phyloP scores from a whole-genome alignment of 2,329 filamentous ascomycete species.

The Seiridium cupressi region DNA sequence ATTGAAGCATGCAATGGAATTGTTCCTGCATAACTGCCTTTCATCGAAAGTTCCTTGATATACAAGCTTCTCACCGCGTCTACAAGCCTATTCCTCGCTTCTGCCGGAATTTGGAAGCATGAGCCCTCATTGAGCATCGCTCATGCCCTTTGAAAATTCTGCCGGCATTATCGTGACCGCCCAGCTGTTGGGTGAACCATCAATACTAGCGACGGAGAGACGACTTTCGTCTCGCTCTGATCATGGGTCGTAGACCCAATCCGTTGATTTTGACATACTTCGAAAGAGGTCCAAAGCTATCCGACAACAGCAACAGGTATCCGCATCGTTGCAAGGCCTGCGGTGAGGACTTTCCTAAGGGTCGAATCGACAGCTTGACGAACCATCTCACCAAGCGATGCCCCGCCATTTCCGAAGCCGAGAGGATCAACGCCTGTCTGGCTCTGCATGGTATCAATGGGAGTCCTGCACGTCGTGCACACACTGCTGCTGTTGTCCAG shows the following conservation, averaged over 20 bases:
- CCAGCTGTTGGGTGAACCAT: background rate
- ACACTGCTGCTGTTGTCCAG: background rate
- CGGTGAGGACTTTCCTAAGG: slow-evolving; percentile 86
- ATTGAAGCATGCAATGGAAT: background rate
- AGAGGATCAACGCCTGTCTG: slow-evolving; percentile 72
- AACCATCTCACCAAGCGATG: slow-evolving; percentile 86
- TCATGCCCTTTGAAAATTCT: slow-evolving; percentile 2
- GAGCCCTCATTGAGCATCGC: background rate
- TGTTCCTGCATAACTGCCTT: no score
- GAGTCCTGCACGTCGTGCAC: slow-evolving; percentile 25
- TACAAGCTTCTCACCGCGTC: background rate
- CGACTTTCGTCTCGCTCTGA: slow-evolving; percentile 9
- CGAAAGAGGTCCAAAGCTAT: slow-evolving; percentile 79
- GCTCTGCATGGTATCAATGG: slow-evolving; percentile 69
- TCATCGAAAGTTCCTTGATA: no score
- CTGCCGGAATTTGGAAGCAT: background rate
- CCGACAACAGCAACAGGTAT: slow-evolving; percentile 88
- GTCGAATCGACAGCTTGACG: slow-evolving; percentile 78
- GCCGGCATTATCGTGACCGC: slow-evolving; percentile 7
- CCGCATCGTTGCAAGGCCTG: slow-evolving; percentile 87
- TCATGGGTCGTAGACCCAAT: slow-evolving; percentile 82
- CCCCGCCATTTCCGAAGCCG: slow-evolving; percentile 70
- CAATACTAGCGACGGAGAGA: background rate
- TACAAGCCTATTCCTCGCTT: background rate
- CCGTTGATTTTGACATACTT: slow-evolving; percentile 86